A percentile compares a stretch with the other conserved stretches of the same genome.
phyloP scores from a whole-genome alignment of 495 filamentous ascomycete species.

The Xylaria intraflava region DNA sequence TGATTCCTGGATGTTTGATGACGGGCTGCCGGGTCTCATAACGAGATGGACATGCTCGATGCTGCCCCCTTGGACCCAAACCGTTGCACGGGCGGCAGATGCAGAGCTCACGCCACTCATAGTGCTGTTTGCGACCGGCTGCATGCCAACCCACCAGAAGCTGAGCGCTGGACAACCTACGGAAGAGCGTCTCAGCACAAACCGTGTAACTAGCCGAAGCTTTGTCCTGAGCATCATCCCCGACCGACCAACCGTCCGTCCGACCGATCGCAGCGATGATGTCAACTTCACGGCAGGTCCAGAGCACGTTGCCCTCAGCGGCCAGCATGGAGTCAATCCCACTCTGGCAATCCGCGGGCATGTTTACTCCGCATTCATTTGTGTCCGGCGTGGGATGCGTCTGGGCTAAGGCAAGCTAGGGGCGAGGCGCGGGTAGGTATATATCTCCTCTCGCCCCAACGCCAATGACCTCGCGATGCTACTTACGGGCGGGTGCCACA shows the following conservation, averaged over 20 bases:
- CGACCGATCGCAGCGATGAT: not conserved
- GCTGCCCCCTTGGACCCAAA: not conserved
- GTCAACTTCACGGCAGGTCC: not conserved
- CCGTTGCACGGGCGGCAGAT: not conserved
- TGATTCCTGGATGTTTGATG: not conserved
- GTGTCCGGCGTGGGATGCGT: not conserved
- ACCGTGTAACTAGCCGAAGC: not conserved
- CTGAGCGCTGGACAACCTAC: not conserved
- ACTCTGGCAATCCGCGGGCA: not conserved
- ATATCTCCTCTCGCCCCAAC: not conserved
- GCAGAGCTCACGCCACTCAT: slow-evolving; percentile 6
- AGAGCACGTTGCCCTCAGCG: not conserved
- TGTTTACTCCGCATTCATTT: slow-evolving; percentile 1
- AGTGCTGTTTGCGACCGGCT: slow-evolving; percentile 10
- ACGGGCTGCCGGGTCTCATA: not conserved
- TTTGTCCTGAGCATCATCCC: not conserved
- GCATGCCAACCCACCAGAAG: not conserved
- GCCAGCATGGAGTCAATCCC: not conserved
- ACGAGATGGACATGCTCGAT: not conserved
- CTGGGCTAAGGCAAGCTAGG: slow-evolving; percentile 1
- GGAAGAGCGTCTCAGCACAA: slow-evolving; percentile 2
- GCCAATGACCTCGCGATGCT: not conserved
- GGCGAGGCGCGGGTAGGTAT: not conserved
- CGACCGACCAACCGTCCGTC: too few relatives aligned
- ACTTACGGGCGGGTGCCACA: slow-evolving; percentile 8